Evolutionary conservation across 768 basidiomycete genomes (phyloP), one percentile per base, ranked within the genome.

Genomic region (Pleurotus sapidus): DNA sequence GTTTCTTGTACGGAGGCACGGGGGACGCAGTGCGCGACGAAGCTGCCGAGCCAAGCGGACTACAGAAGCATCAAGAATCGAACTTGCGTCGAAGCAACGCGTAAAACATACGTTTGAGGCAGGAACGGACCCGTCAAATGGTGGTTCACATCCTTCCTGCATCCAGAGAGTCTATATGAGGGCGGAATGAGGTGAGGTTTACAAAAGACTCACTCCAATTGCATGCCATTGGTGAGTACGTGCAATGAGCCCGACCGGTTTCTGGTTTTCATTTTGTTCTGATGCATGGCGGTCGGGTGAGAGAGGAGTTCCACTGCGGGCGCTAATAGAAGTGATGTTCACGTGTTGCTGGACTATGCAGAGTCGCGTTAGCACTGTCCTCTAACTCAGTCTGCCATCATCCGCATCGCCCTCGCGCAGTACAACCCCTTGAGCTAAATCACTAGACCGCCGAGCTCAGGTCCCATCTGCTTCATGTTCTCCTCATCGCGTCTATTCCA

Each of bases 51-150:
- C 72, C 77, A 17, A 78, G 60, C 9, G 80, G 78, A 38, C 79
- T 81, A 47, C 18, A 6, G 18, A 62, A 40, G 11, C 27, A 45
- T 46, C 62, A 39, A 68, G 64, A 17, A 59, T 43, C n/a, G 46
- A 11, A 25, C 17, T 20, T 15, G 14, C 18, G 18, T 6, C 18
- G n/a, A 48, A 48, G 23, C 15, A 20, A 48, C 46, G 46, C 46
- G 30, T 37, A 14, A 42, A 53, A 70, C 78, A 59, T 65, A 88
- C 86, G 84, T 87, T 68, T 87, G 83, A 3, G 83, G 80, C 51
- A 83, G 68, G 67, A 88, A 84, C 4, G 85, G 76, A 39, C 85
- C 85, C 7, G 83, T 72, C 24, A 87, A 77, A 64, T 87, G 86
- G 68, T 86, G 86, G 23, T 68, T 69, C 48, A 77, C 78, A 66